Evolutionary conservation across 1,139 yeast species (phyloP).

Genomic region (Saccharomyces hybrid): DNA sequence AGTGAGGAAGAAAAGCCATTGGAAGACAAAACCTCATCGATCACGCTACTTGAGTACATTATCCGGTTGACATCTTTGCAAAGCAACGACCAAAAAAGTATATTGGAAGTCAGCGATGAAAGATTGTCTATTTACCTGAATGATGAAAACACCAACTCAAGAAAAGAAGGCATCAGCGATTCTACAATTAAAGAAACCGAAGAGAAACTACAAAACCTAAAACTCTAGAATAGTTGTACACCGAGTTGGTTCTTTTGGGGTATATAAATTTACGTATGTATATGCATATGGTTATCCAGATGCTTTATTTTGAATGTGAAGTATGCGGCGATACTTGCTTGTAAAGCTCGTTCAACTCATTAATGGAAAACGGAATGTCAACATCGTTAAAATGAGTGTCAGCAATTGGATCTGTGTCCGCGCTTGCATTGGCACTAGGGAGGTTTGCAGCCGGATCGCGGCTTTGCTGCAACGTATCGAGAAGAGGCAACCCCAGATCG

Average conservation of each 20-base stretch:
- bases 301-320: not conserved
- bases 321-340: not conserved
- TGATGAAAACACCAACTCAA: constrained; percentile 42
- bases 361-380: not conserved
- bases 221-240: constrained; percentile 1
- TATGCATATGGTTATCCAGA: not conserved
- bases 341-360: not conserved
- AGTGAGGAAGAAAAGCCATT: constrained; percentile 17
- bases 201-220: not conserved
- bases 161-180: constrained; percentile 7
- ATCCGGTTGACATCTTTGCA: constrained; percentile 58
- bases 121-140: constrained; percentile 54
- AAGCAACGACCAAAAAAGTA: constrained; percentile 48
- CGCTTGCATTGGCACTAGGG: not conserved
- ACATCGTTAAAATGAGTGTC: not conserved
- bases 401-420: not conserved
- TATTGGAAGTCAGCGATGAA: constrained; percentile 58
- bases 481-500: not conserved
- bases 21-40: constrained; percentile 23
- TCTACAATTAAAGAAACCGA: constrained; percentile 1
- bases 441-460: not conserved
- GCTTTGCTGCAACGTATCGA: not conserved
- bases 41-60: constrained; percentile 60
- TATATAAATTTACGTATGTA: not conserved
- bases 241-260: not conserved